Evolutionary conservation across 1,284 basidiomycete genomes (phyloP).

Genomic region (Heterobasidion parviporum): DNA sequence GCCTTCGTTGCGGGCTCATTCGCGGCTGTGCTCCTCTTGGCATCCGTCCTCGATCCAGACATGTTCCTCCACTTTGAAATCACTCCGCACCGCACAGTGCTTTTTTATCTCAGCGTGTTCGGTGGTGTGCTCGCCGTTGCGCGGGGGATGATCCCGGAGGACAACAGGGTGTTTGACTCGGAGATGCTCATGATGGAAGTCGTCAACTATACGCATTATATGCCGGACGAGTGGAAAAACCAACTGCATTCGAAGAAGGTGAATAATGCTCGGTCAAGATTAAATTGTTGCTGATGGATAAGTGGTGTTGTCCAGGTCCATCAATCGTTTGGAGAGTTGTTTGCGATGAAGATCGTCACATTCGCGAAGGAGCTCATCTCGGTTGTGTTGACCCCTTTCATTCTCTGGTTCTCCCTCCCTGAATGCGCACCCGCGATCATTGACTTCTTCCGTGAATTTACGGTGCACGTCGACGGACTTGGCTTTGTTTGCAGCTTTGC

Average conservation of each 20-base stretch:
- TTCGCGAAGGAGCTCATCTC: conserved; percentile 87
- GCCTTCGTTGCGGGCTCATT: conserved; percentile 96
- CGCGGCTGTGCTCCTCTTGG: conserved; percentile 86
- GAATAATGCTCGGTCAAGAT: background rate
- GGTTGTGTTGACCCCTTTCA: conserved; percentile 89
- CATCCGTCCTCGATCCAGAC: conserved; percentile 88
- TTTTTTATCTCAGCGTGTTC: conserved; percentile 91
- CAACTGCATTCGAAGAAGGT: conserved; percentile 63
- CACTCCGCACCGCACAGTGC: conserved; percentile 83
- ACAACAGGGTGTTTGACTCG: conserved; percentile 89
- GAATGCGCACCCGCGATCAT: conserved; percentile 82
- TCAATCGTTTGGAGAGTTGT: conserved; percentile 82
- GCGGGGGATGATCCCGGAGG: conserved; percentile 92
- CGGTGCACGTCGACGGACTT: conserved; percentile 91
- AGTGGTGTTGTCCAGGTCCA: conserved; percentile 43
- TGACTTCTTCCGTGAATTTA: conserved; percentile 96
- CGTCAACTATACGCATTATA: conserved; percentile 90
- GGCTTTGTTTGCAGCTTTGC: conserved; percentile 98
- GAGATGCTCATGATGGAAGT: conserved; percentile 89
- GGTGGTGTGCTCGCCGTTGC: conserved; percentile 84
- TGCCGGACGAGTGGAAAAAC: conserved; percentile 87
- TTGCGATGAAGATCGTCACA: conserved; percentile 81
- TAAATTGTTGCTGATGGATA: background rate
- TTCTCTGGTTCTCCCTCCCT: conserved; percentile 90
- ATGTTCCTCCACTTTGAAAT: conserved; percentile 93